Evolutionary conservation across 2,329 filamentous ascomycete genomes (phyloP), one percentile per base, ranked within the genome.

Genomic region (Penicillium sp.): DNA sequence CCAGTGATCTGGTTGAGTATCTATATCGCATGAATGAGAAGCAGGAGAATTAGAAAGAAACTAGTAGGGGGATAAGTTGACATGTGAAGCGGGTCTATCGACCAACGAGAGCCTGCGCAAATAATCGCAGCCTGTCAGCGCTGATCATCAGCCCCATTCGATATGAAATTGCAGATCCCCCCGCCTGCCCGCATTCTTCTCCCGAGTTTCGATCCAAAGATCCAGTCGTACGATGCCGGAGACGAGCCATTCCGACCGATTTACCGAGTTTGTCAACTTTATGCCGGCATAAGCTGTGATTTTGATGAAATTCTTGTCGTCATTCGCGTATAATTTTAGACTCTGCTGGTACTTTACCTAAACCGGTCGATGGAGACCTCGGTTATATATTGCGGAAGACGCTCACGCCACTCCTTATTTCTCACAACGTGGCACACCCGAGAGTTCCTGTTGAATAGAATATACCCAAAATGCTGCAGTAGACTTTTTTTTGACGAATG

Each of bases 161-260:
- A 42, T 24, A n/a, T 5, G 14, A n/a, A 24, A 23, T 24, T 42
- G 37, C 21, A 50, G 54, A 59, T 59, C 51, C 19, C 37, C 46
- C 45, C 53, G 28, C 49, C 19, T 43, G 6, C 8, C 18, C 7
- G 29, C 34, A 24, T 40, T 28, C 14, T 42, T 56, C n/a, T 51
- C 24, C 57, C 51, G 48, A 52, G 45, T 39, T 44, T 51, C 16
- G 14, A 48, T 39, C 16, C 19, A 14, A 14, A 42, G 21, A 39
- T 24, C 10, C 5, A 9, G 34, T 63, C 59, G 46, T 62, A 62
- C 52, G 58, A 62, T 48, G 13, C 52, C 58, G 52, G 42, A 21
- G 54, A 16, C 31, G n/a, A 9, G 10, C 19, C 8, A 39, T 10
- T 51, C 60, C 60, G 54, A 46, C 48, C 36, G 36, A 53, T 14